Evolutionary conservation across 805 yeast genomes (phyloP), one percentile per base, ranked within the genome.

Genomic region (Saccharomycopsis schoenii): DNA sequence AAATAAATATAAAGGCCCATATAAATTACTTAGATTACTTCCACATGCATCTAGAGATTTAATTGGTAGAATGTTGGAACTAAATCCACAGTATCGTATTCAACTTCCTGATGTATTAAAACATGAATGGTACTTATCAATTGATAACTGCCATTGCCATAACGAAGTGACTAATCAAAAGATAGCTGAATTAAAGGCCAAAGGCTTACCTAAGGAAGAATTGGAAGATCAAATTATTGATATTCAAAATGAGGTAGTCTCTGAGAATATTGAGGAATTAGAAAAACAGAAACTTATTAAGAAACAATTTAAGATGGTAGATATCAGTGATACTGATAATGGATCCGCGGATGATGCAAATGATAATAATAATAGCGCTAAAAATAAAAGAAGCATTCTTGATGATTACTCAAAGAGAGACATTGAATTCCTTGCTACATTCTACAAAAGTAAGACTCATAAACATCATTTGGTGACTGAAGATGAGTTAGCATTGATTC

Each of bases 31-130:
- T 84, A 80, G 96, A 72, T 74, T 88, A 58, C 73, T 88, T 41
- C 96, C 96, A 2, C 96, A 88, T 71, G 91, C 93, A 10, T 77
- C 94, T 14, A 79, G 96, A 71, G 93, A 92, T 15, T 77, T 88
- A n/a, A 77, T 88, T 47, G 84, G 87, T 34, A 78, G 74, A 62
- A 87, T 88, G 84, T 72, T 88, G 24, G 78, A 77, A 60, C 76
- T 86, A 11, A 88, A 87, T 65, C 85, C 88, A 10, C 61, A 62
- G 0, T 75, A 78, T 61, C 78, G 96, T 68, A 80, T 81, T 21
- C 70, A 80, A 2, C 79, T 91, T 71, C 77, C 76, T 6, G 84
- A 81, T 15, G 80, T 91, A 2, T 62, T 79, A 55, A 67, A 72
- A 1, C 85, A 85, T 66, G 77, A 74, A 10, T 93, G 92, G 83